Percentiles rank a stretch among this genome's conserved stretches.
phyloP scores from a whole-genome alignment of 1,284 basidiomycete genomes.

The Grifola frondosa region DNA sequence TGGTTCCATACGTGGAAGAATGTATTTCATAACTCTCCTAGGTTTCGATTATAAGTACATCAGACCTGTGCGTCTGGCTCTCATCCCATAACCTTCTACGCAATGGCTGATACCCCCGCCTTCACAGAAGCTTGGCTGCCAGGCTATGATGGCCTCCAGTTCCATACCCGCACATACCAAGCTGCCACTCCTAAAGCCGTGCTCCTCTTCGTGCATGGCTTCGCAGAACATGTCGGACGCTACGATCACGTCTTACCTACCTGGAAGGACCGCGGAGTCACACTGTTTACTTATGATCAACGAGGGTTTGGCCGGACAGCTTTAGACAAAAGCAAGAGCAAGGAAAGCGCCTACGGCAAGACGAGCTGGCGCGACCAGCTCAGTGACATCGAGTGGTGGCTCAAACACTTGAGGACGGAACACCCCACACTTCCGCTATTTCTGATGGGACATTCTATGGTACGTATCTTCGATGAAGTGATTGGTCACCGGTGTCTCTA shows the following conservation, averaged over 20 bases:
- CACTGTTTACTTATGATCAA: conserved; percentile 80
- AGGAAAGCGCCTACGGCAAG: conserved; percentile 59
- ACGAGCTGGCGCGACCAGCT: conserved; percentile 71
- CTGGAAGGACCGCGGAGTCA: conserved; percentile 57
- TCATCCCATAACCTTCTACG: too few relatives aligned
- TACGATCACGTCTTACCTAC: conserved; percentile 70
- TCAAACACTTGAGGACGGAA: conserved; percentile 49
- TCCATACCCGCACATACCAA: conserved; percentile 43
- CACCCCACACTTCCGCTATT: conserved; percentile 59
- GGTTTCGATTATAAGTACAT: too few relatives aligned
- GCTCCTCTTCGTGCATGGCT: conserved; percentile 84
- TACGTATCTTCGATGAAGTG: conserved; percentile 32
- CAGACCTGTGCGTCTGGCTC: too few relatives aligned
- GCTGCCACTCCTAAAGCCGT: conserved; percentile 55
- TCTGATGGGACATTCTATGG: conserved; percentile 85
- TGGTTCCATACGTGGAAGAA: too few relatives aligned
- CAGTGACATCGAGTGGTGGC: conserved; percentile 68
- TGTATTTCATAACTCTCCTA: too few relatives aligned
- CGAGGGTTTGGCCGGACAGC: conserved; percentile 85
- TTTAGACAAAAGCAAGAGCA: conserved; percentile 48
- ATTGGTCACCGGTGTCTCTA: background rate
- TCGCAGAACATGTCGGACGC: conserved; percentile 77
- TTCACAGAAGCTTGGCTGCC: conserved; percentile 37
- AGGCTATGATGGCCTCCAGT: conserved; percentile 38
- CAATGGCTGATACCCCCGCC: too few relatives aligned